A percentile compares a stretch with the other conserved stretches of the same genome.
These are phyloP conservation scores for Pulicaria dysenterica DNA, from an alignment of 129 eudicot species.

Conservation along the genomic window DNA sequence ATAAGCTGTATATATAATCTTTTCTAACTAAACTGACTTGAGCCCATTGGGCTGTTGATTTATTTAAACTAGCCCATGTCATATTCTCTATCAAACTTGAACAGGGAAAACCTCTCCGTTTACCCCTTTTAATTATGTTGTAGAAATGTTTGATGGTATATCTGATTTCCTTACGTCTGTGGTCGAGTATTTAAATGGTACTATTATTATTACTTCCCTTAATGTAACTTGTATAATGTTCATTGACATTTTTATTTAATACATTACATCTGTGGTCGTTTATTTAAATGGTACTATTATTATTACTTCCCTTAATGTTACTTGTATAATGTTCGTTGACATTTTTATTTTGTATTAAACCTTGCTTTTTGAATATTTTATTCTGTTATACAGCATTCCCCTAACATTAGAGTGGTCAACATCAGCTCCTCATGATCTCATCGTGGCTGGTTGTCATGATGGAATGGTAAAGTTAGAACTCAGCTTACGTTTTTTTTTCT, in stretches of 20 bases:
- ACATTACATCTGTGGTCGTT: neutral
- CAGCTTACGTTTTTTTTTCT: neutral
- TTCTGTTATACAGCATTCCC: slow-evolving; percentile 66
- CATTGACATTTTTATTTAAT: neutral
- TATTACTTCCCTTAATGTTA: neutral
- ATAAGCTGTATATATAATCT: too few relatives aligned
- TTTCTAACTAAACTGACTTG: too few relatives aligned
- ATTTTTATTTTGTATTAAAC: neutral
- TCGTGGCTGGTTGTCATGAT: slow-evolving; percentile 96
- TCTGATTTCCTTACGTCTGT: neutral
- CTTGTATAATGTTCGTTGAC: slow-evolving; percentile 1
- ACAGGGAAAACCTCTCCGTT: too few relatives aligned
- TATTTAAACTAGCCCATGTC: too few relatives aligned
- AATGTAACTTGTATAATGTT: neutral
- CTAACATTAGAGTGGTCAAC: slow-evolving; percentile 90
- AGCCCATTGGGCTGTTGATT: too few relatives aligned
- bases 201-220: neutral
- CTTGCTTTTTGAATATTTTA: slow-evolving; percentile 16
- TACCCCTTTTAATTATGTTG: too few relatives aligned
- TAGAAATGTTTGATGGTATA: neutral
- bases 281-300: neutral
- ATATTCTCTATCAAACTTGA: too few relatives aligned
- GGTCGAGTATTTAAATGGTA: neutral
- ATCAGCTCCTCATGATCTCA: slow-evolving; percentile 83
- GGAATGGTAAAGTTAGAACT: slow-evolving; percentile 70